Base-by-base conservation (phyloP, 2,329 filamentous ascomycete genomes). In the Calonectria pseudoreteaudii region DNA sequence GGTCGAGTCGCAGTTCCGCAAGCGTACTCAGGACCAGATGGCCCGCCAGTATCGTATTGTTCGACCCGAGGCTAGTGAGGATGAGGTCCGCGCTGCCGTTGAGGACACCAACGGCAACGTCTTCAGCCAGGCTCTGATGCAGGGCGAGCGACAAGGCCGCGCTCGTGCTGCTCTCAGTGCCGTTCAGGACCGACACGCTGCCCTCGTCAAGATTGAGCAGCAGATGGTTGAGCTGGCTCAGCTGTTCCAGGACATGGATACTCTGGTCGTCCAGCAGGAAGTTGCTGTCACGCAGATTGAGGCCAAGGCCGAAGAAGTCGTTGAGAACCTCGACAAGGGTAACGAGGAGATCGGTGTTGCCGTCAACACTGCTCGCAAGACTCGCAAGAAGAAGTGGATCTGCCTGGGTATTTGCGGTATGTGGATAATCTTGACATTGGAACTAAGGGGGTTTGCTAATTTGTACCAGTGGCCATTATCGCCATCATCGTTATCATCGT, bases 351-450 rank as follows among this genome's bases (percentile, higher is more conserved):
- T 98, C 73, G 92, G 90, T 49, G 91, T 90, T n/a, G 96, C 96
- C 16, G 94, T 98, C 75, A 89, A 90, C 74, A 98, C 94, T 79
- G 96, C 96, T 11, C 90, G 93, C 83, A 91, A 92, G 79, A 94
- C 94, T 66, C 91, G 94, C 79, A 94, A 92, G 87, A 98, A 97
- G 95, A 98, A 98, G 94, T 98, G 95, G 96, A 96, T 94, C 84
- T 98, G 95, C 88, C 86, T 98, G 79, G 92, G 93, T 81, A 95
- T 98, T 81, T 87, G 89, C 79, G 86, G 90, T 91, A 87, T 79
- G 90, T 81, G 26, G 72, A 26, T 23, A 38, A 16, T 30, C 18
- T 7, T 49, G 23, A 23, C 8, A 36, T 14, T 28, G 20, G 4
- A 20, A 0, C 2, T 23, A 47, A n/a, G 62, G 23, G 47, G 11